A percentile compares a stretch with the other conserved stretches of the same genome.
phyloP scores from a whole-genome alignment of 768 basidiomycete genomes.

The Phanerochaete sordida region DNA sequence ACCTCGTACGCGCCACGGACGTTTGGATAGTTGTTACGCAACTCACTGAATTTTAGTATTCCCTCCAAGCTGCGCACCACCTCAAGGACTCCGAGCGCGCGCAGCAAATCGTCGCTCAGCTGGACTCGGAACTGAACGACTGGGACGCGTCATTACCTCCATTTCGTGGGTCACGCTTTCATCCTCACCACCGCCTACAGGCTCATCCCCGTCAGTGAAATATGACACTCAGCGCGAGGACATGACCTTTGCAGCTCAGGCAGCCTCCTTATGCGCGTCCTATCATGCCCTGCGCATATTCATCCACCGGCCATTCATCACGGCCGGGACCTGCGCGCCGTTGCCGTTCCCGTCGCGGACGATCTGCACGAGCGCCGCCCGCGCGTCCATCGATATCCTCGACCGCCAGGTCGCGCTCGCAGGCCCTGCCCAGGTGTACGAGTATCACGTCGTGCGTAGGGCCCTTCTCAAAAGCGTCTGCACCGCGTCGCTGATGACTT shows the following conservation, averaged over 20 bases:
- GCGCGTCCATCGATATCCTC: conserved; percentile 19
- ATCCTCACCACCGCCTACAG: conserved; percentile 59
- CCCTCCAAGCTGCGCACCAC: no score
- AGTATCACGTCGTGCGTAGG: neutral
- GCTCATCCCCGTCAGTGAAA: conserved; percentile 18
- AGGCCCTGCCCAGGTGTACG: neutral
- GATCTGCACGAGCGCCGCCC: conserved; percentile 29
- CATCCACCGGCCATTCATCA: no score
- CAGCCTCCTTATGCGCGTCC: conserved; percentile 44
- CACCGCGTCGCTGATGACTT: conserved; percentile 2
- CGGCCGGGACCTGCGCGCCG: no score
- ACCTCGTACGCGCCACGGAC: no score
- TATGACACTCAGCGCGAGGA: conserved; percentile 34
- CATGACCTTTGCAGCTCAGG: conserved; percentile 46
- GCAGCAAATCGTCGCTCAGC: no score
- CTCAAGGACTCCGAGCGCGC: no score
- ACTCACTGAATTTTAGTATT: no score
- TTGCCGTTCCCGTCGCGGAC: conserved; percentile 44
- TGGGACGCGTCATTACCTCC: no score
- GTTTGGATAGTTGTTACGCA: no score
- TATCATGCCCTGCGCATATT: conserved; percentile 29
- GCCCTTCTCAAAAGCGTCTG: neutral
- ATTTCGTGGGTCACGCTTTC: no score
- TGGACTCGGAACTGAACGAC: no score
- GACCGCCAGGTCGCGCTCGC: conserved; percentile 11